These are phyloP conservation scores for Vitis hybrid DNA, from an alignment of 177 flowering plant species.

Conservation along the genomic window DNA sequence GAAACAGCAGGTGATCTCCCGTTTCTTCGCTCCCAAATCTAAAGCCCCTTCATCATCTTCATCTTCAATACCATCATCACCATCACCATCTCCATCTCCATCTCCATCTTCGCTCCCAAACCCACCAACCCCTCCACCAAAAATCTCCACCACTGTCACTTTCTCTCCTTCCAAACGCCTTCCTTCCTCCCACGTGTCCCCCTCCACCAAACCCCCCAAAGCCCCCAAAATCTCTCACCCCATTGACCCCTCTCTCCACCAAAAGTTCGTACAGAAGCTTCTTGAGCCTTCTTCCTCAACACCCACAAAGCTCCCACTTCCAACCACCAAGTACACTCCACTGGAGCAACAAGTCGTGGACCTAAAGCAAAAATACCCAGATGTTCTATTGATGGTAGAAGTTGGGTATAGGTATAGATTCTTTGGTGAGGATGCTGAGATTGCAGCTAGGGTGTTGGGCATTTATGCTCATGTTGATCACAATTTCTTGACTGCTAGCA, in stretches of 20 bases:
- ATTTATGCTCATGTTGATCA: conserved; percentile 78
- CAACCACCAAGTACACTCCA: conserved; percentile 64
- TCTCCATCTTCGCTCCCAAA: conserved; percentile 19
- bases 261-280: conserved; percentile 61
- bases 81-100: conserved; percentile 17
- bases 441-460: conserved; percentile 77
- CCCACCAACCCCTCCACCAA: conserved; percentile 48
- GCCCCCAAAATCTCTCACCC: conserved; percentile 49
- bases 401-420: conserved; percentile 85
- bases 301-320: not conserved
- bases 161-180: conserved; percentile 75
- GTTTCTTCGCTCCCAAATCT: conserved; percentile 85
- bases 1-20: conserved; percentile 88
- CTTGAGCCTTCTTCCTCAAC: conserved; percentile 46
- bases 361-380: conserved; percentile 66
- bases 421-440: conserved; percentile 82
- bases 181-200: conserved; percentile 30
- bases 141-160: conserved; percentile 63
- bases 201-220: conserved; percentile 36
- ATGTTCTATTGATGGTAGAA: conserved; percentile 86
- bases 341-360: conserved; percentile 83
- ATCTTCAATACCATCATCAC: conserved; percentile 14
- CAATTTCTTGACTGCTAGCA: conserved; percentile 80
- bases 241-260: conserved; percentile 55
- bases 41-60: conserved; percentile 22